Conservation (phyloP, 2,329 filamentous ascomycete species). For the Aspergillus persii region DNA sequence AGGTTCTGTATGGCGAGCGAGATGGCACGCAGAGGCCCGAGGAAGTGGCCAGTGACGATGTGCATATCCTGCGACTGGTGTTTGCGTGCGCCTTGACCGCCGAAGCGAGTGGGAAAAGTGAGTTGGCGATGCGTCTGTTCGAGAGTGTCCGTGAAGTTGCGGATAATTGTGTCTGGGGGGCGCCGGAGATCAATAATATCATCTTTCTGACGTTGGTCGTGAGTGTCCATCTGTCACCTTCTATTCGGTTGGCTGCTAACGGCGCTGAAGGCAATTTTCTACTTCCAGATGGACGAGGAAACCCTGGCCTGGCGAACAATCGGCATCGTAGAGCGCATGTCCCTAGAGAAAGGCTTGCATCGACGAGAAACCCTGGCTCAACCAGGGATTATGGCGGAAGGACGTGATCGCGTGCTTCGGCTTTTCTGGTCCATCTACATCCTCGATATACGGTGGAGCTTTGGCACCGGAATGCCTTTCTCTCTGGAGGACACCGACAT, state of each 20-base stretch:
- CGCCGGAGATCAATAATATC: conserved; percentile 58
- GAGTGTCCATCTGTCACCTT: conserved; percentile 1
- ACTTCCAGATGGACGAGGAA: conserved; percentile 84
- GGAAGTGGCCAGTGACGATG: conserved; percentile 56
- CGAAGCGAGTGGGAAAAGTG: conserved; percentile 75
- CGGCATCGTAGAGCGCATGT: conserved; percentile 76
- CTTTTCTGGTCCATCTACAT: conserved; percentile 87
- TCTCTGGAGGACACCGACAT: conserved; percentile 80
- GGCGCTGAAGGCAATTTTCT: conserved; percentile 61
- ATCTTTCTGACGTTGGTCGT: conserved; percentile 54
- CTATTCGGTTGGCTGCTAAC: no score
- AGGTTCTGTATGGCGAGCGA: conserved; percentile 52
- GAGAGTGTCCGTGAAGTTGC: conserved; percentile 70
- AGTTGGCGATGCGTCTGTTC: conserved; percentile 70
- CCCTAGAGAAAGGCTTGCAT: conserved; percentile 78
- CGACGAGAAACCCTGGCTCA: conserved; percentile 68
- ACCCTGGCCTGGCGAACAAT: conserved; percentile 85
- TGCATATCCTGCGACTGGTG: conserved; percentile 75
- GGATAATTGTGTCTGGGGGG: conserved; percentile 61
- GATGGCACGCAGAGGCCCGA: conserved; percentile 29
- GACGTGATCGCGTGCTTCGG: conserved; percentile 65
- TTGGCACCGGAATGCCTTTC: conserved; percentile 82
- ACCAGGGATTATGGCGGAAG: conserved; percentile 63
- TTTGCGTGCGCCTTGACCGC: conserved; percentile 74
- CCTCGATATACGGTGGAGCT: conserved; percentile 83